These are phyloP conservation scores for Dicorynia guianensis DNA, from an alignment of 306 rosid genomes.

Conservation along the genomic window DNA sequence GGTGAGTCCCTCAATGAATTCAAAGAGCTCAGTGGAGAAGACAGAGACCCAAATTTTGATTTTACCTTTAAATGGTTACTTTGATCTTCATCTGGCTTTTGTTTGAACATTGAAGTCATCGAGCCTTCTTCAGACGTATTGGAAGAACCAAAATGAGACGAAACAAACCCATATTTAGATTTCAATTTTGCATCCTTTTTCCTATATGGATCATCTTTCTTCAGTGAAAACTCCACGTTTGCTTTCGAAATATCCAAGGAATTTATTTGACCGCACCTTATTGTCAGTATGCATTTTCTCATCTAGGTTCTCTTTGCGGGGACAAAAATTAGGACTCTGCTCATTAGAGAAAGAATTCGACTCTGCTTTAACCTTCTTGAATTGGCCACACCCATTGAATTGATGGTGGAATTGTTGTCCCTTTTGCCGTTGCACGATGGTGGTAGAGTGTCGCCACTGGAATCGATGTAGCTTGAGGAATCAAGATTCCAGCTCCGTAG, in stretches of 20 bases:
- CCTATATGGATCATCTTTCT: neutral
- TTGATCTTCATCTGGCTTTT: neutral
- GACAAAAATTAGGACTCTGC: conserved; percentile 39
- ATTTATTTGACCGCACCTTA: conserved; percentile 17
- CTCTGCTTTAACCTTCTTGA: conserved; percentile 8
- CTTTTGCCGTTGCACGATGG: neutral
- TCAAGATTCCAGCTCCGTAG: conserved; percentile 79
- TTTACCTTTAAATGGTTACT: neutral
- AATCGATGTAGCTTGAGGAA: conserved; percentile 75
- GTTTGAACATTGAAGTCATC: conserved; percentile 45
- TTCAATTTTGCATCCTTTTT: conserved; percentile 33
- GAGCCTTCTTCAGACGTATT: conserved; percentile 52
- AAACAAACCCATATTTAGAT: conserved; percentile 42
- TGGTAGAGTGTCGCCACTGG: conserved; percentile 43
- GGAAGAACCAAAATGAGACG: conserved; percentile 53
- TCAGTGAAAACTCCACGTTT: conserved; percentile 7
- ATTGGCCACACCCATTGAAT: neutral
- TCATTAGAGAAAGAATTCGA: conserved; percentile 1
- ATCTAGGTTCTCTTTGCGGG: conserved; percentile 39
- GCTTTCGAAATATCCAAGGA: conserved; percentile 24
- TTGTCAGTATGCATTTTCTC: conserved; percentile 29
- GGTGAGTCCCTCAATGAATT: conserved; percentile 52
- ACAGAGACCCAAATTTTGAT: conserved; percentile 23
- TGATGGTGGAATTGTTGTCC: conserved; percentile 13
- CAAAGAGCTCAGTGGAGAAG: conserved; percentile 44